A percentile compares a stretch with the other conserved stretches of the same genome.
phyloP scores from a whole-genome alignment of 305 asterid genomes.

The Fraxinus sp. region DNA sequence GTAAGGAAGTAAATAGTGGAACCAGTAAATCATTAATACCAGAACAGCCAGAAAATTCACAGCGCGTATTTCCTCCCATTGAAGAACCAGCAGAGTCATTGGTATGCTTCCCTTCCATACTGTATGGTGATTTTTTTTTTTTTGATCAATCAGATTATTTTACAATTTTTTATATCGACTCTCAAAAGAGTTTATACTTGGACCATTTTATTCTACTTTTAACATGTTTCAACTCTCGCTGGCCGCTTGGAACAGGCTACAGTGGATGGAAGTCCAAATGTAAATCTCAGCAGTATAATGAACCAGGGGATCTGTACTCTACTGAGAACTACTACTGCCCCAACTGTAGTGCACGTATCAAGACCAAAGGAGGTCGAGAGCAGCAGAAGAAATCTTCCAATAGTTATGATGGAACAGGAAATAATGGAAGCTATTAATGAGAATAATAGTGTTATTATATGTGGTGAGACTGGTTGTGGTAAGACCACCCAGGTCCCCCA shows the following conservation, averaged over 20 bases:
- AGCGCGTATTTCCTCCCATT: constrained; percentile 15
- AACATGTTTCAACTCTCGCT: neutral
- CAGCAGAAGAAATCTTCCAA: constrained; percentile 72
- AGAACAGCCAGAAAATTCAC: constrained; percentile 28
- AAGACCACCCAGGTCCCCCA: constrained; percentile 98
- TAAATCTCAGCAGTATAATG: constrained; percentile 15
- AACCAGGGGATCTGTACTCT: constrained; percentile 25
- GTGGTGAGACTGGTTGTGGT: constrained; percentile 98
- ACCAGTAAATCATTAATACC: constrained; percentile 26
- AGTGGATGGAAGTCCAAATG: constrained; percentile 26
- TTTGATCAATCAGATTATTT: neutral
- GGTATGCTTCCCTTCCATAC: constrained; percentile 35
- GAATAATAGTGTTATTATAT: constrained; percentile 66
- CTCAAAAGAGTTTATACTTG: neutral
- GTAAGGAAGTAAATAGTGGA: constrained; percentile 30
- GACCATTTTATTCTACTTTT: neutral
- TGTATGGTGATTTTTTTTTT: neutral
- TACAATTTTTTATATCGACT: neutral
- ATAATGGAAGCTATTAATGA: constrained; percentile 87
- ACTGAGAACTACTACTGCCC: constrained; percentile 33
- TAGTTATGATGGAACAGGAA: constrained; percentile 96
- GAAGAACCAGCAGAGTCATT: constrained; percentile 24
- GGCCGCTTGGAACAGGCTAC: constrained; percentile 39
- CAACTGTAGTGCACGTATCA: constrained; percentile 63
- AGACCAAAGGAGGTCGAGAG: constrained; percentile 76